These are phyloP conservation scores for Trichosphaerium sp. DNA, from an alignment of 78 protist genomes.

Conservation along the genomic window DNA sequence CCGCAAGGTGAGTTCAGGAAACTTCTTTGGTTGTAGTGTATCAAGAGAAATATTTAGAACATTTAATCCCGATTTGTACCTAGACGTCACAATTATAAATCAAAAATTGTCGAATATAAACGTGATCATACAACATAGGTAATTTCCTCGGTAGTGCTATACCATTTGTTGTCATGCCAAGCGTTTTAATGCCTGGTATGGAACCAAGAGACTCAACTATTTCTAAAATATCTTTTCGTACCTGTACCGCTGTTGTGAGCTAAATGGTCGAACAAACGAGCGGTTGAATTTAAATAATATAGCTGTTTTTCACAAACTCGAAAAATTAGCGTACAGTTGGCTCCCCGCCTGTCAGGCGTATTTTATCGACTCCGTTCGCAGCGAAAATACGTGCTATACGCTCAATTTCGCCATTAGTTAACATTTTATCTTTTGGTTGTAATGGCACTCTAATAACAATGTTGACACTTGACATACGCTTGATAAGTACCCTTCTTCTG, in stretches of 20 bases:
- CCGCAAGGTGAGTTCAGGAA: slow-evolving; percentile 53
- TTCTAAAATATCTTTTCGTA: slow-evolving; percentile 5
- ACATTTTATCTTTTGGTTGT: slow-evolving; percentile 20
- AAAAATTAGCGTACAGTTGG: slow-evolving; percentile 59
- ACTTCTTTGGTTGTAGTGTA: slow-evolving; percentile 49
- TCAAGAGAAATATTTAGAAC: slow-evolving; percentile 66
- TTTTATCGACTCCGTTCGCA: slow-evolving; percentile 57
- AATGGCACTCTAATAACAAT: no score
- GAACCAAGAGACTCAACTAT: slow-evolving; percentile 25
- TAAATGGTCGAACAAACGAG: neutral
- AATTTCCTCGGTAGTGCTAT: slow-evolving; percentile 38
- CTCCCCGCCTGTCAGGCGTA: slow-evolving; percentile 87
- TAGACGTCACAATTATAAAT: neutral
- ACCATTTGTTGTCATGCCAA: slow-evolving; percentile 81
- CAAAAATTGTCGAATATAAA: neutral
- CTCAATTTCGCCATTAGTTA: slow-evolving; percentile 51
- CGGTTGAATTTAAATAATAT: neutral
- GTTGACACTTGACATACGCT: no score
- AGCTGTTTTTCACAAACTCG: neutral
- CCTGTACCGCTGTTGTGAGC: neutral
- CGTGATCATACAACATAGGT: slow-evolving; percentile 5
- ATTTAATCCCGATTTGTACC: slow-evolving; percentile 25
- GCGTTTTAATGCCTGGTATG: slow-evolving; percentile 13
- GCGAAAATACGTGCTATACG: slow-evolving; percentile 51
- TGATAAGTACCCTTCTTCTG: slow-evolving; percentile 85